A percentile compares a stretch with the other conserved stretches of the same genome.
Conservation (phyloP, 2,329 filamentous ascomycete genomes). For the Apiospora aurea region DNA sequence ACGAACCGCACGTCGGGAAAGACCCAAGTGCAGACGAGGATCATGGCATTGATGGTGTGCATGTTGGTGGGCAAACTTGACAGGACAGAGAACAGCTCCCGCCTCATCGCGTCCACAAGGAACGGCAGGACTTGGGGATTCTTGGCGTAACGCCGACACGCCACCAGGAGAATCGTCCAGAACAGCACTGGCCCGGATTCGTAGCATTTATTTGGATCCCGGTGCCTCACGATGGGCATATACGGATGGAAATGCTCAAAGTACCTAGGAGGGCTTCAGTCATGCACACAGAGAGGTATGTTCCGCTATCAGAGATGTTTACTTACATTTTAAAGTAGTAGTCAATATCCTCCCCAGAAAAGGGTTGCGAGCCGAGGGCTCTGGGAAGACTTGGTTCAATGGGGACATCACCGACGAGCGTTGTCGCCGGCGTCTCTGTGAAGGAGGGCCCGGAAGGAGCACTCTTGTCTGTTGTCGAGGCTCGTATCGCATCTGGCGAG, state of each 20-base stretch:
- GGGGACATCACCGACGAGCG: conserved; percentile 9
- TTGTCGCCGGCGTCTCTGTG: neutral
- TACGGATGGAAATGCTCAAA: conserved; percentile 60
- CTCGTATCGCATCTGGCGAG: conserved; percentile 6
- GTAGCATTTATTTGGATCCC: conserved; percentile 59
- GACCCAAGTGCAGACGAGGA: conserved; percentile 60
- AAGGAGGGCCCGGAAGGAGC: neutral
- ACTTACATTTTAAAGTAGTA: conserved; percentile 61
- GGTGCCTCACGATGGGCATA: conserved; percentile 57
- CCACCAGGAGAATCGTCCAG: conserved; percentile 61
- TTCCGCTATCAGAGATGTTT: neutral
- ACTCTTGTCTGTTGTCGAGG: neutral
- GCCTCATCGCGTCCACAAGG: conserved; percentile 54
- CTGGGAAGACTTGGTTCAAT: conserved; percentile 46
- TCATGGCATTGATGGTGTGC: conserved; percentile 58
- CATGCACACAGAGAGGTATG: conserved; percentile 7
- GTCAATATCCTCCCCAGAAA: conserved; percentile 61
- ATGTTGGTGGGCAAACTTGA: conserved; percentile 52
- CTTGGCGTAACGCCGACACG: conserved; percentile 57
- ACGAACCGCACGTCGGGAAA: conserved; percentile 59
- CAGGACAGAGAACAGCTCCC: conserved; percentile 54
- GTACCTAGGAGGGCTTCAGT: conserved; percentile 46
- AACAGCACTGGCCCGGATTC: conserved; percentile 57
- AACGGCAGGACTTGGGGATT: conserved; percentile 51
- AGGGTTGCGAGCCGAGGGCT: conserved; percentile 53